These are phyloP conservation scores for Mycena indigotica DNA, from an alignment of 768 basidiomycete species.

Conservation along the genomic window DNA sequence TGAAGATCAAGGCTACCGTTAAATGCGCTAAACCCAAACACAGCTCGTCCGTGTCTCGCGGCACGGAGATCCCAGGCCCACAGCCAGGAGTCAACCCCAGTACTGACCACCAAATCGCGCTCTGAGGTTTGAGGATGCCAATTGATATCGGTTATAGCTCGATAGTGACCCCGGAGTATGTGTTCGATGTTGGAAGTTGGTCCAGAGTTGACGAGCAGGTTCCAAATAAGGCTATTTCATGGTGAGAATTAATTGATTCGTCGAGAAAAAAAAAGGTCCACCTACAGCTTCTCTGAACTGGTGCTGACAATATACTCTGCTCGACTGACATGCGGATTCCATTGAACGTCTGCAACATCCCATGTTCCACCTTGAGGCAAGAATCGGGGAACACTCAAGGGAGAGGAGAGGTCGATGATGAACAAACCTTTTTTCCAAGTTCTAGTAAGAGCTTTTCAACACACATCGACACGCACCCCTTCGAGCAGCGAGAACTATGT, in stretches of 20 bases:
- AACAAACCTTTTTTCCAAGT: too few relatives aligned
- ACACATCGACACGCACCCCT: too few relatives aligned
- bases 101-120: conserved; percentile 84
- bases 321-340: conserved; percentile 81
- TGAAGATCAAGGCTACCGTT: conserved; percentile 42
- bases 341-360: conserved; percentile 93
- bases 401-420: conserved; percentile 91
- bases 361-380: conserved; percentile 95
- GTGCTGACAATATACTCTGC: conserved; percentile 87
- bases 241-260: background rate
- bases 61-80: conserved; percentile 90
- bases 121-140: conserved; percentile 88
- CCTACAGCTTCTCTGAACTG: conserved; percentile 84
- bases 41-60: conserved; percentile 59
- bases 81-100: conserved; percentile 91
- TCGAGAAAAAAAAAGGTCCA: background rate
- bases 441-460: too few relatives aligned
- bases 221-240: conserved; percentile 83
- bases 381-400: conserved; percentile 86
- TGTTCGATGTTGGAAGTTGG: conserved; percentile 63
- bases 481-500: too few relatives aligned
- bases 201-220: conserved; percentile 55
- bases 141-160: conserved; percentile 97
- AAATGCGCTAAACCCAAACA: conserved; percentile 70
- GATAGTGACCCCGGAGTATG: conserved; percentile 85